A percentile compares a stretch with the other conserved stretches of the same genome.
phyloP scores from a whole-genome alignment of 2,329 filamentous ascomycete species.

The Aaosphaeria pasadenensis region DNA sequence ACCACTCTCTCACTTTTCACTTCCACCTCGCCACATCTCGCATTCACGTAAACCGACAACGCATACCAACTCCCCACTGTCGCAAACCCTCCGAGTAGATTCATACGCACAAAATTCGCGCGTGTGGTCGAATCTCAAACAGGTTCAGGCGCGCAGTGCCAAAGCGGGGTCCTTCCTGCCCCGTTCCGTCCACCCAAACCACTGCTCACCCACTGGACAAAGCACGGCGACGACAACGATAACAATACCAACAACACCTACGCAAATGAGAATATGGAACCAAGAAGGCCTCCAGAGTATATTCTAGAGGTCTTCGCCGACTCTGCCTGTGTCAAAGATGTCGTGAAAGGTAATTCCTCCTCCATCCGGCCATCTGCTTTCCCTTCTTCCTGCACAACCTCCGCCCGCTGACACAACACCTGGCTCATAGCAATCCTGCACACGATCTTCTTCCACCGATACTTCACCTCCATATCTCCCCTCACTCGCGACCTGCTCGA shows the following conservation, averaged over 20 bases:
- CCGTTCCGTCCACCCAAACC: no score
- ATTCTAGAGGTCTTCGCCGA: constrained; percentile 93
- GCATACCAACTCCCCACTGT: background rate
- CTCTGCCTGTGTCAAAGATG: constrained; percentile 82
- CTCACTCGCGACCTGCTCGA: constrained; percentile 86
- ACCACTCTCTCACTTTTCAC: no score
- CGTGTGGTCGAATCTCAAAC: no score
- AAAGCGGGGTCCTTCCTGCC: no score
- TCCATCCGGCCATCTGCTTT: constrained; percentile 1
- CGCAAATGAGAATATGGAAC: constrained; percentile 54
- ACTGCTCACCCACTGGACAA: no score
- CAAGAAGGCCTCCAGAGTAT: constrained; percentile 75
- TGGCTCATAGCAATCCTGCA: constrained; percentile 72
- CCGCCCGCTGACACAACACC: constrained; percentile 4
- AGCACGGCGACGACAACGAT: no score
- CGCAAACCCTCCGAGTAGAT: background rate
- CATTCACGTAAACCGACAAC: background rate
- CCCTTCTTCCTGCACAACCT: constrained; percentile 2
- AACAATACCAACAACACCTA: no score
- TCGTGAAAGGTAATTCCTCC: constrained; percentile 72
- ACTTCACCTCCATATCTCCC: constrained; percentile 84
- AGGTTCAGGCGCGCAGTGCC: no score
- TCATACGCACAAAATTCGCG: no score
- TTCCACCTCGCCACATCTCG: no score
- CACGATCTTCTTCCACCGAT: constrained; percentile 98